A percentile compares a stretch with the other conserved stretches of the same genome.
Conservation (phyloP, 441 rosid species). For the Eutrema salsugineum region DNA sequence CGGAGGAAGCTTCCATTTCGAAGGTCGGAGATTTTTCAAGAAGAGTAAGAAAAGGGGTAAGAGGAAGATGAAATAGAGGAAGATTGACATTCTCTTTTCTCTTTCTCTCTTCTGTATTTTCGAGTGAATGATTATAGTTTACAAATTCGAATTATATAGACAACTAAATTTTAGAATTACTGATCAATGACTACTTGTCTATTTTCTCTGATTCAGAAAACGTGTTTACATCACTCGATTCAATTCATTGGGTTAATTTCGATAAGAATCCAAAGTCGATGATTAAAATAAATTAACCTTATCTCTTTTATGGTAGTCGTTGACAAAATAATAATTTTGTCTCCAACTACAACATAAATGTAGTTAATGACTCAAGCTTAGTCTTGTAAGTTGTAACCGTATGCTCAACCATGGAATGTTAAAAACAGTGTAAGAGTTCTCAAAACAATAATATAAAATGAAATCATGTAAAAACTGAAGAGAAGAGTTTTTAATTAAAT, state of each 20-base stretch:
- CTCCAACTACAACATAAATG: background rate
- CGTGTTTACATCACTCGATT: background rate
- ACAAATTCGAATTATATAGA: background rate
- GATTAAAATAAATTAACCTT: background rate
- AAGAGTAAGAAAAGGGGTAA: background rate
- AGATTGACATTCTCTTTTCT: background rate
- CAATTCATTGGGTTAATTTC: background rate
- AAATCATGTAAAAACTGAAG: too few species aligned
- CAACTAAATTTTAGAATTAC: background rate
- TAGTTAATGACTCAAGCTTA: too few species aligned
- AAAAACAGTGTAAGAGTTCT: too few species aligned
- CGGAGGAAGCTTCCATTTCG: conserved; percentile 13
- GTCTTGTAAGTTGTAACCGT: too few species aligned
- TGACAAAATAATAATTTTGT: background rate
- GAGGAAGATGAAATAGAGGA: background rate
- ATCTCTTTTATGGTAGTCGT: background rate
- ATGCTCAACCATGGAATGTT: too few species aligned
- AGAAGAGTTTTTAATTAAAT: too few species aligned
- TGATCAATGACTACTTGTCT: background rate
- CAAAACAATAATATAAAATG: too few species aligned
- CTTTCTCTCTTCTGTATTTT: background rate
- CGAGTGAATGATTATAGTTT: background rate
- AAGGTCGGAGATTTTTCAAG: background rate
- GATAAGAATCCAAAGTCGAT: background rate
- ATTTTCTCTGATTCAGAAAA: background rate